Conservation (phyloP, 257 asterid species). For the Knoxia roxburghii region DNA sequence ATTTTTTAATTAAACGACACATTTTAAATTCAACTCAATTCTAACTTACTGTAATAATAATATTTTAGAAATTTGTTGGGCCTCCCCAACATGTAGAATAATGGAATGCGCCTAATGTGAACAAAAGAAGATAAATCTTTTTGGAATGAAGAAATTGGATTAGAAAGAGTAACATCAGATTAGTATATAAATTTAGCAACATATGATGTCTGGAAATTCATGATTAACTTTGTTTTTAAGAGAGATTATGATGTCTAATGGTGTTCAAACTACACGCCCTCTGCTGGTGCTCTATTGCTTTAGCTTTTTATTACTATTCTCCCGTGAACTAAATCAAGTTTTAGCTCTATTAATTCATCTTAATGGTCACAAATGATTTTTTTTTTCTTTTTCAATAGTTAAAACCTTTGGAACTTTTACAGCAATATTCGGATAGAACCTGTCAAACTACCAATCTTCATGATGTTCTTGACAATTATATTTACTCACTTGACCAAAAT, state of each 20-base stretch:
- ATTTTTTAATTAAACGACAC: too few relatives aligned
- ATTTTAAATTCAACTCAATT: neutral
- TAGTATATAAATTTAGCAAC: neutral
- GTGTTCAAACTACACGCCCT: neutral
- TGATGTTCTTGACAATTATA: too few relatives aligned
- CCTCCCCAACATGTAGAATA: neutral
- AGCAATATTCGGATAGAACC: too few relatives aligned
- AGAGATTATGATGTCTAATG: conserved; percentile 8
- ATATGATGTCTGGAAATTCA: neutral
- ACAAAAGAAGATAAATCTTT: neutral
- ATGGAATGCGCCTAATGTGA: neutral
- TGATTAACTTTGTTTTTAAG: neutral
- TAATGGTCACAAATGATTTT: too few relatives aligned
- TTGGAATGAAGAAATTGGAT: neutral
- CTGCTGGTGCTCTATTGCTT: too few relatives aligned
- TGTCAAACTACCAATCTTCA: too few relatives aligned
- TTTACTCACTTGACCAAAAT: too few relatives aligned
- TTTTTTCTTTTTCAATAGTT: too few relatives aligned
- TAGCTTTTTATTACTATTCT: too few relatives aligned
- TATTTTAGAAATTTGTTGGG: neutral
- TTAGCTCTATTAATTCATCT: too few relatives aligned
- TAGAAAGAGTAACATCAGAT: neutral
- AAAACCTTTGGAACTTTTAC: too few relatives aligned
- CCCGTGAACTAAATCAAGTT: too few relatives aligned
- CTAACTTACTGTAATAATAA: neutral